These are phyloP conservation scores for Clonostachys chloroleuca DNA, from an alignment of 2,329 filamentous ascomycete species.

Conservation along the genomic window DNA sequence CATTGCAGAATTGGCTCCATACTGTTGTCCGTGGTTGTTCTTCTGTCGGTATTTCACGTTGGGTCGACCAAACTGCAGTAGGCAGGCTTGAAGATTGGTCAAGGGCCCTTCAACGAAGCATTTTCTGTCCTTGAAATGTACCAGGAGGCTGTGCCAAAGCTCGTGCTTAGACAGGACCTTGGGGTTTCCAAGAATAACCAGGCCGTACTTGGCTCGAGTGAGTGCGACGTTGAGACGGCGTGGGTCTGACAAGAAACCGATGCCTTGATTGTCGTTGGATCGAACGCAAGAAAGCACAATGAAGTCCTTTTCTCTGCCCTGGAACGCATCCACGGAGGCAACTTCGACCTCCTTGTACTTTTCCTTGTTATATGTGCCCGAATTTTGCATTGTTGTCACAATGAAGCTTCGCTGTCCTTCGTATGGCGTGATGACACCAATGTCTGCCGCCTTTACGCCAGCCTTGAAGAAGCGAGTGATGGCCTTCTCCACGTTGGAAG, in stretches of 20 bases:
- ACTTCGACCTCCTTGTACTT: conserved; percentile 98
- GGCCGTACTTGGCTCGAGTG: conserved; percentile 92
- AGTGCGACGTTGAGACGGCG: conserved; percentile 95
- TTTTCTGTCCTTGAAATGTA: conserved; percentile 95
- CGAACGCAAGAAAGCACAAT: conserved; percentile 97
- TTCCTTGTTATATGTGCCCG: conserved; percentile 96
- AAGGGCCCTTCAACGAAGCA: conserved; percentile 94
- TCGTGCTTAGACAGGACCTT: conserved; percentile 98
- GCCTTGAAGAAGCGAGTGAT: conserved; percentile 99
- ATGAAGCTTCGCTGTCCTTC: conserved; percentile 98
- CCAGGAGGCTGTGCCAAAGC: conserved; percentile 89
- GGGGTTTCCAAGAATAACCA: conserved; percentile 95
- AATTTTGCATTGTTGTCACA: conserved; percentile 98
- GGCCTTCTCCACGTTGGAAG: conserved; percentile 96
- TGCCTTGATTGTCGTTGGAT: conserved; percentile 98
- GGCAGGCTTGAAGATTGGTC: conserved; percentile 90
- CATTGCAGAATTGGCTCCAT: conserved; percentile 36
- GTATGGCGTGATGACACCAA: conserved; percentile 98
- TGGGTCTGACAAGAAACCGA: conserved; percentile 96
- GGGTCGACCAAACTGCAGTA: conserved; percentile 91
- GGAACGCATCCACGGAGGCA: conserved; percentile 96
- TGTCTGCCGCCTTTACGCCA: conserved; percentile 86
- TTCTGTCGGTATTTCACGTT: conserved; percentile 92
- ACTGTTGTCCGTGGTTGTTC: conserved; percentile 69
- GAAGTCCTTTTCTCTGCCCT: conserved; percentile 98